These are phyloP conservation scores for Verruconis gallopava DNA, from an alignment of 2,329 filamentous ascomycete genomes.

Conservation along the genomic window DNA sequence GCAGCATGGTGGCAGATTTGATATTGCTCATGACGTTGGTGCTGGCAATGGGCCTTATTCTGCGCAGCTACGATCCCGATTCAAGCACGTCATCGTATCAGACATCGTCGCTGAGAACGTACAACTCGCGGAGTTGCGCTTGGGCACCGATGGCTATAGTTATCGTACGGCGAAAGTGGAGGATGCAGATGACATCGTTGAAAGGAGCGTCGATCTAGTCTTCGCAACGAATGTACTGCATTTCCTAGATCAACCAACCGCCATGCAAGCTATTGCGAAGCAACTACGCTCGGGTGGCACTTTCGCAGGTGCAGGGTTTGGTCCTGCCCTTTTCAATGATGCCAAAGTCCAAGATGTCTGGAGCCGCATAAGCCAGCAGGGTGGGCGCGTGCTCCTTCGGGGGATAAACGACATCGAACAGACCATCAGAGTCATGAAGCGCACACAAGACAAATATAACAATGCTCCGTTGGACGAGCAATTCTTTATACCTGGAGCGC, in stretches of 20 bases:
- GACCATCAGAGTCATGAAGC: conserved; percentile 1
- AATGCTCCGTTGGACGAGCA: conserved; percentile 3
- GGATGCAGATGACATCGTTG: conserved; percentile 12
- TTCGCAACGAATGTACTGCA: background rate
- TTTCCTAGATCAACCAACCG: background rate
- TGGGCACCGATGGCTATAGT: conserved; percentile 11
- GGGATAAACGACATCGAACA: background rate
- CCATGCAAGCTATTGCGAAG: conserved; percentile 12
- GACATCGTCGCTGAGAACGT: conserved; percentile 15
- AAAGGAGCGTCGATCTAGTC: background rate
- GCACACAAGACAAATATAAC: background rate
- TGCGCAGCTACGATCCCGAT: conserved; percentile 11
- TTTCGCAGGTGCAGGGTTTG: conserved; percentile 12
- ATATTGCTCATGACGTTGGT: conserved; percentile 15
- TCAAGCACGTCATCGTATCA: conserved; percentile 16
- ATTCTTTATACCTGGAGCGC: conserved; percentile 5
- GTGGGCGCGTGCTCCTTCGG: background rate
- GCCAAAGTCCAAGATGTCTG: background rate
- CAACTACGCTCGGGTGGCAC: conserved; percentile 15
- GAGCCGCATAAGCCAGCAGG: background rate
- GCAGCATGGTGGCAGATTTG: conserved; percentile 13
- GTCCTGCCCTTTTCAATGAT: background rate
- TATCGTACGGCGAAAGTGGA: conserved; percentile 13
- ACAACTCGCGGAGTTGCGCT: conserved; percentile 11
- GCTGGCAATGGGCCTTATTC: conserved; percentile 16